Evolutionary conservation across 345 rosid genomes (phyloP), one percentile per base, ranked within the genome.

Genomic region (Psidium guajava): DNA sequence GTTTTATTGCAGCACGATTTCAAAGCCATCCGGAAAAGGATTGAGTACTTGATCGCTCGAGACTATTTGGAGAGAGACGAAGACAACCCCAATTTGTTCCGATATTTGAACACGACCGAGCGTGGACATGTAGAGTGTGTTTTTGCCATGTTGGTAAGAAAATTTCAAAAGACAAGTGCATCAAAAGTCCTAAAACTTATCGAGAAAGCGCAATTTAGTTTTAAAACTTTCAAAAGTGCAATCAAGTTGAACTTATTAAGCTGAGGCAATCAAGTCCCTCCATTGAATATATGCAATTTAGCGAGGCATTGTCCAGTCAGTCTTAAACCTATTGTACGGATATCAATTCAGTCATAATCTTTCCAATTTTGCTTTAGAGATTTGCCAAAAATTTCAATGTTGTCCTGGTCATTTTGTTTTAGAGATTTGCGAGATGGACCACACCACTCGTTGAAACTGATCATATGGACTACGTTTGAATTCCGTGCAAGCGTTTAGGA

Each of bases 61-160:
- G 99, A 98, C 81, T 98, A 98, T 82, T 86, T 98, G 91, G 99
- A 98, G 88, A 94, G 98, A 85, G 98, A 94, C 90, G 91, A 93
- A 87, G 98, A 95, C 69, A 95, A 96, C 59, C 91, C 90, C 13
- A 95, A 91, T 88, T 52, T 89, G 88, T 95, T 91, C 86, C 91
- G 91, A 92, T 96, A 98, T 86, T 85, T 98, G 93, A 96, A 0
- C 75, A 32, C 44, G 20, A 32, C 44, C 11, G 6, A 64, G 44
- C 22, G 44, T 36, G 44, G 32, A 0, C 18, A 64, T 11, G 21
- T 32, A 16, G 44, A 16, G 42, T 64, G 28, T 28, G 21, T 32
- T 22, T 28, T 64, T 8, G 44, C 44, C 6, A 32, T 28, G 42
- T 28, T 15, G 36, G 16, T 8, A 64, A 28, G 5, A 27, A 6